A percentile compares a stretch with the other conserved stretches of the same genome.
Evolutionary conservation across 2,329 filamentous ascomycete species (phyloP).

Genomic region (Paecilomyces sp.): DNA sequence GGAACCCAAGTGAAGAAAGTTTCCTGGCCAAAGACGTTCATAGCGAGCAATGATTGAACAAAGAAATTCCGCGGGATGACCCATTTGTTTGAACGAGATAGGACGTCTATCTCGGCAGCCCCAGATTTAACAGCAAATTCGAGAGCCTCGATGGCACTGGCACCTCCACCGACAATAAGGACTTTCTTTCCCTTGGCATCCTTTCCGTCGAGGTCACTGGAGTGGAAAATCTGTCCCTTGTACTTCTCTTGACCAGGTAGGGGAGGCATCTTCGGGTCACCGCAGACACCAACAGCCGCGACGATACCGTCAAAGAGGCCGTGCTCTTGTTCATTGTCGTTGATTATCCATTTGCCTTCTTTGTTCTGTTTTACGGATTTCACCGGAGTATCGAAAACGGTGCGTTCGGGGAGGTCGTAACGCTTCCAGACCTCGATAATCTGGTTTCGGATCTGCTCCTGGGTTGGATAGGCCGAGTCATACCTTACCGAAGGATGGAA

Average conservation of each 20-base stretch:
- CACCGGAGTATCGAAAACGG: constrained; percentile 64
- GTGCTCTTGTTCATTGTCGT: constrained; percentile 56
- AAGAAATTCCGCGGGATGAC: constrained; percentile 75
- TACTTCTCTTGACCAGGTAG: constrained; percentile 66
- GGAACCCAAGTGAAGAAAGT: constrained; percentile 71
- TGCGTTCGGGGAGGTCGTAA: constrained; percentile 64
- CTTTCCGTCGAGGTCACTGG: constrained; percentile 66
- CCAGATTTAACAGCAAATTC: constrained; percentile 66
- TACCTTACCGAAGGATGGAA: constrained; percentile 77
- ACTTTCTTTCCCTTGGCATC: constrained; percentile 68
- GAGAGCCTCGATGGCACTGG: constrained; percentile 73
- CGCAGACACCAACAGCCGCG: constrained; percentile 72
- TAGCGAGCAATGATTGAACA: constrained; percentile 63
- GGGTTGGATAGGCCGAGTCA: constrained; percentile 68
- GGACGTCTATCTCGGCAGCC: constrained; percentile 62
- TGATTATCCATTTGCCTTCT: constrained; percentile 59
- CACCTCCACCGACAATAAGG: constrained; percentile 69
- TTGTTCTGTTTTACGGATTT: constrained; percentile 63
- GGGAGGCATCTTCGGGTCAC: constrained; percentile 65
- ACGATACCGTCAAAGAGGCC: constrained; percentile 74
- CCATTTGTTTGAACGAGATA: constrained; percentile 72
- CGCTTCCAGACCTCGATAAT: constrained; percentile 66
- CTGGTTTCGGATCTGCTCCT: constrained; percentile 66
- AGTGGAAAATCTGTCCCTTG: constrained; percentile 66
- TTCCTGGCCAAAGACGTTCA: constrained; percentile 75